Percentiles rank a stretch among this genome's conserved stretches.
Evolutionary conservation across 805 yeast genomes (phyloP).

Genomic region (Lipomyces oligophaga): DNA sequence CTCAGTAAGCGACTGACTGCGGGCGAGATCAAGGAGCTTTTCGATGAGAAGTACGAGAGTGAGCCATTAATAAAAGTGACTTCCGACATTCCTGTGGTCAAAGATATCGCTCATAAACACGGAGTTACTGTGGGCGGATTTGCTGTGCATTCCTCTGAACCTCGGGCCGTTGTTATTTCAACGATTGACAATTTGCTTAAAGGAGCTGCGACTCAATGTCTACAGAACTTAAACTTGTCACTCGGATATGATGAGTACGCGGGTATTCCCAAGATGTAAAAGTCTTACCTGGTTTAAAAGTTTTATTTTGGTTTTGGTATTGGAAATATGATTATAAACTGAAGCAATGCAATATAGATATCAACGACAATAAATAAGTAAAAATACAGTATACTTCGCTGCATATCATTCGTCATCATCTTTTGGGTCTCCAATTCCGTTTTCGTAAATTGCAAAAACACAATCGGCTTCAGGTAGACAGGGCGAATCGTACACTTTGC

Average conservation of each 20-base stretch:
- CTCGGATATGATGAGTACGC: slow-evolving; percentile 89
- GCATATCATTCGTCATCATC: slow-evolving; percentile 56
- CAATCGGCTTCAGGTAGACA: slow-evolving; percentile 95
- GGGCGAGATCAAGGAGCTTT: slow-evolving; percentile 77
- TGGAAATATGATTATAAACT: no score
- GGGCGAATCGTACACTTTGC: slow-evolving; percentile 94
- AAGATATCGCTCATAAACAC: slow-evolving; percentile 87
- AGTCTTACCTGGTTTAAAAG: slow-evolving; percentile 12
- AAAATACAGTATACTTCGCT: not conserved
- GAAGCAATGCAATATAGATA: not conserved
- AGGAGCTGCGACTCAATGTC: slow-evolving; percentile 98
- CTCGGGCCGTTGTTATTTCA: slow-evolving; percentile 90
- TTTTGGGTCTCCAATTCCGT: slow-evolving; percentile 94
- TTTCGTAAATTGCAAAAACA: slow-evolving; percentile 91
- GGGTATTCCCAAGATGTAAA: slow-evolving; percentile 67
- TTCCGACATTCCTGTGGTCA: slow-evolving; percentile 91
- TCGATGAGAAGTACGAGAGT: slow-evolving; percentile 81
- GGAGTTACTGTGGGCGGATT: slow-evolving; percentile 93
- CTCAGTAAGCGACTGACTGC: slow-evolving; percentile 61
- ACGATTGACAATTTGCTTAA: slow-evolving; percentile 93
- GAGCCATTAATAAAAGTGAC: slow-evolving; percentile 80
- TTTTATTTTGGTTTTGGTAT: not conserved
- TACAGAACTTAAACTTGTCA: slow-evolving; percentile 90
- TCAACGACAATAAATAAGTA: not conserved
- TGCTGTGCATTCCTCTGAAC: slow-evolving; percentile 81